Percentiles rank a stretch among this genome's conserved stretches.
These are phyloP conservation scores for Ascochyta clinopodiicola DNA, from an alignment of 2,329 filamentous ascomycete genomes.

Conservation along the genomic window DNA sequence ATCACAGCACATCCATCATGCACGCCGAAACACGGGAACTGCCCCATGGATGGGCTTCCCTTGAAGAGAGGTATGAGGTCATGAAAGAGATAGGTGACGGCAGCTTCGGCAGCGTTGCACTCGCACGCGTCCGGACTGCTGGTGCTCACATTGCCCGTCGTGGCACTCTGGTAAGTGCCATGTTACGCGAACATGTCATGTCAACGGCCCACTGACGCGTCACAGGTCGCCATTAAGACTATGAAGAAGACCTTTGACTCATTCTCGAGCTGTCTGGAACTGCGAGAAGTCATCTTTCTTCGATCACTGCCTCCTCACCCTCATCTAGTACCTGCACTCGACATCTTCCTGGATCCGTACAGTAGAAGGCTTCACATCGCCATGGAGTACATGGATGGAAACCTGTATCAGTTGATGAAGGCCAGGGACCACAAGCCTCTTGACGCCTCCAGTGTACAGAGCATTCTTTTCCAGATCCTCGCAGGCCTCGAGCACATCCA, in stretches of 20 bases:
- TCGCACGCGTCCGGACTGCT: conserved; percentile 89
- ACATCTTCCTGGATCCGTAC: conserved; percentile 97
- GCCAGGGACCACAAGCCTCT: conserved; percentile 93
- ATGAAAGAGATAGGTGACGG: conserved; percentile 98
- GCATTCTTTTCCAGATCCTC: conserved; percentile 96
- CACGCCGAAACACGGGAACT: conserved; percentile 75
- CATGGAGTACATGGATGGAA: conserved; percentile 99
- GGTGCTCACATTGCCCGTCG: conserved; percentile 87
- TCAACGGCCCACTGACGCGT: conserved; percentile 29
- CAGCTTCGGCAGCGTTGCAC: conserved; percentile 93
- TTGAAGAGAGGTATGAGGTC: conserved; percentile 96
- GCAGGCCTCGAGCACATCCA: conserved; percentile 97
- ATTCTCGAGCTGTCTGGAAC: conserved; percentile 85
- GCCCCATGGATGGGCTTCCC: conserved; percentile 70
- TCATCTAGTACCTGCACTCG: conserved; percentile 94
- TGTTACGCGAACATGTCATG: conserved; percentile 11
- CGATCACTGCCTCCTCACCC: conserved; percentile 85
- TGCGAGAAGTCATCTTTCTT: conserved; percentile 96
- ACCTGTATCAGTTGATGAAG: conserved; percentile 99
- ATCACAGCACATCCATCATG: conserved; percentile 59
- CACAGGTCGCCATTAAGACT: conserved; percentile 95
- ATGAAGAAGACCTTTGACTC: conserved; percentile 99
- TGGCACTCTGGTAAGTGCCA: conserved; percentile 82
- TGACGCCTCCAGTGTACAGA: conserved; percentile 92
- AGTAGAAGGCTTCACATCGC: conserved; percentile 96